Evolutionary conservation across 2,329 filamentous ascomycete genomes (phyloP), one percentile per base, ranked within the genome.

Genomic region (Pestalotiopsis sp.): DNA sequence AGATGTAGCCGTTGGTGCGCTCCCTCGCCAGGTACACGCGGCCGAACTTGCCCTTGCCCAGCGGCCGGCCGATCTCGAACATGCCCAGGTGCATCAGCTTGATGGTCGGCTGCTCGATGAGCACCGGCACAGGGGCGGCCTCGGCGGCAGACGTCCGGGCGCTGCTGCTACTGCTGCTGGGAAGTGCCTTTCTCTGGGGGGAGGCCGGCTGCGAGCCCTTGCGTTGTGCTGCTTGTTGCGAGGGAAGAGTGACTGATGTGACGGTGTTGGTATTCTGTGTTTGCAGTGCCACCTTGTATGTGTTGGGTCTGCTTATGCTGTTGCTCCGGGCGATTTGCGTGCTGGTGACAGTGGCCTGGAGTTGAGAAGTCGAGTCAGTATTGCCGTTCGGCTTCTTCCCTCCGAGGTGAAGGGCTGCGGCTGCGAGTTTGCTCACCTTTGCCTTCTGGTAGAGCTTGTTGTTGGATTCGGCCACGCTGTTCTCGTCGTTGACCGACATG

Each of bases 401-500:
- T 71, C 84, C 81, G 65, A 83, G 79, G 27, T 80, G 81, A 55
- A 83, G 17, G 31, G 31, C 9, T 20, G 14, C 14, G 14, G 13
- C 84, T 64, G 84, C 74, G 13, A 82, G 83, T 79, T 82, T 84
- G 71, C 78, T 68, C 84, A 95, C 94, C 90, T 97, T 97, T 70
- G 89, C 81, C 82, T 97, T 97, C 73, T 89, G 85, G 79, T 92
- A 91, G 31, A 79, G 72, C 71, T 86, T 86, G 68, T 82, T 81
- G 71, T 82, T 81, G 71, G 82, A 84, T 71, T 88, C 85, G 67
- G 82, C 82, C 39, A 84, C 81, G 69, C 93, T 91, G 77, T 95
- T 97, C 81, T 97, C 95, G 77, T 98, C 95, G 75, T 93, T 92
- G 71, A 98, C 93, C 23, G 93, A 92, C 83, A 98, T 89, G 81